Conservation (phyloP, 2,329 filamentous ascomycete species). For the Stagonosporopsis rhizophila region DNA sequence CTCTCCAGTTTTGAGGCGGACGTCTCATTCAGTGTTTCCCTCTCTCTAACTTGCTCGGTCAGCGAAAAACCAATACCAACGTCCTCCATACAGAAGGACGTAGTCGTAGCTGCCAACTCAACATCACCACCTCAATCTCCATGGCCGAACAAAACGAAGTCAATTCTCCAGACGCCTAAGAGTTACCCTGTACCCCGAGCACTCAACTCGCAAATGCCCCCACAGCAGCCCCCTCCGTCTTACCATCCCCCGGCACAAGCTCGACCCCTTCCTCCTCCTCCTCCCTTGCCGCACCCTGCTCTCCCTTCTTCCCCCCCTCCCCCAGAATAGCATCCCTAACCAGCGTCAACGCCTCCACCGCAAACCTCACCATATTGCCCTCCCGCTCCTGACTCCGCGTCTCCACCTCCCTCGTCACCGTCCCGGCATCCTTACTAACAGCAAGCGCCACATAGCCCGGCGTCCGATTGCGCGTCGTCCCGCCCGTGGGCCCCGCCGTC, state of each 20-base stretch:
- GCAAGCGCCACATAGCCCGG: slow-evolving; percentile 71
- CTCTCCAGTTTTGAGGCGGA: no score
- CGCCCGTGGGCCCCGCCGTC: slow-evolving; percentile 68
- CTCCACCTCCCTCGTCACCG: slow-evolving; percentile 62
- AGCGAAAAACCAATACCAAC: no score
- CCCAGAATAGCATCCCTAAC: slow-evolving; percentile 63
- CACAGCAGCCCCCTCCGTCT: slow-evolving; percentile 8
- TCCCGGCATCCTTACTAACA: slow-evolving; percentile 62
- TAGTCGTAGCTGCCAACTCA: no score
- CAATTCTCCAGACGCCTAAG: no score
- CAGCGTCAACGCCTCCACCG: slow-evolving; percentile 63
- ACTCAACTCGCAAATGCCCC: slow-evolving; percentile 10
- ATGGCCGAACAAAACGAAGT: no score
- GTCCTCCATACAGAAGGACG: no score
- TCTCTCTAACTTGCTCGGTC: no score
- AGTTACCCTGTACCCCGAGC: no score
- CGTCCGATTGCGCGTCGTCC: slow-evolving; percentile 62
- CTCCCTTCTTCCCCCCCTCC: slow-evolving; percentile 19
- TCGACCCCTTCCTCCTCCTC: slow-evolving; percentile 9
- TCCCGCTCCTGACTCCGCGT: slow-evolving; percentile 64
- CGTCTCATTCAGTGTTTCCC: no score
- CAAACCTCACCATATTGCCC: slow-evolving; percentile 69
- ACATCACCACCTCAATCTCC: no score
- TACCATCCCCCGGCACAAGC: slow-evolving; percentile 10
- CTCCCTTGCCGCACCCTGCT: background rate